A percentile compares a stretch with the other conserved stretches of the same genome.
Conservation (phyloP, 1,284 basidiomycete species). For the Marasmius tenuissimus region DNA sequence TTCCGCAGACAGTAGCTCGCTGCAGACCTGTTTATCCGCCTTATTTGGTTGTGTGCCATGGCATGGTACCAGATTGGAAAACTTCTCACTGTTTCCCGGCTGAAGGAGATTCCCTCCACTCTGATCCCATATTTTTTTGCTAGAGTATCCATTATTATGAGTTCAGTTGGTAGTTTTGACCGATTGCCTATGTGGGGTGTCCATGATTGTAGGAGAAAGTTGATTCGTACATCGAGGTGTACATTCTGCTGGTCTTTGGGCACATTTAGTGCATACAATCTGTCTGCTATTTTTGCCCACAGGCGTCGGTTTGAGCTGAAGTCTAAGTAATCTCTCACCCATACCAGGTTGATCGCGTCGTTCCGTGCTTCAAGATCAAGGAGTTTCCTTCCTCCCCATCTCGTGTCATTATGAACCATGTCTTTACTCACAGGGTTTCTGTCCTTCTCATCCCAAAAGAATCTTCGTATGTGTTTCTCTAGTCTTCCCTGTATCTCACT, state of each 20-base stretch:
- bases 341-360: conserved; percentile 21
- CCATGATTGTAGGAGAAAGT: conserved; percentile 23
- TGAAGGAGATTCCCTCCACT: conserved; percentile 16
- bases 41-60: neutral
- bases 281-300: conserved; percentile 19
- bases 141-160: conserved; percentile 12
- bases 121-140: conserved; percentile 17
- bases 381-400: conserved; percentile 14
- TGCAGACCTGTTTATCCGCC: neutral
- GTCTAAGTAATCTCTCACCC: conserved; percentile 14
- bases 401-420: neutral
- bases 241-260: conserved; percentile 7
- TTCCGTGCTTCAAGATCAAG: conserved; percentile 23
- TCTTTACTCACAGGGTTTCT: conserved; percentile 8
- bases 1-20: conserved; percentile 7
- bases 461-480: neutral
- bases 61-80: conserved; percentile 28
- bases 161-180: conserved; percentile 13
- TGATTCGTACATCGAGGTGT: conserved; percentile 3
- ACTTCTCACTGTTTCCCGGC: conserved; percentile 6
- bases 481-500: neutral
- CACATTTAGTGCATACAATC: conserved; percentile 5
- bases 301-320: conserved; percentile 7
- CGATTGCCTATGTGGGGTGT: conserved; percentile 10
- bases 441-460: conserved; percentile 12